phyloP scores from a whole-genome alignment of 2,329 filamentous ascomycete species.

The Chrysoporthe deuterocubensis region DNA sequence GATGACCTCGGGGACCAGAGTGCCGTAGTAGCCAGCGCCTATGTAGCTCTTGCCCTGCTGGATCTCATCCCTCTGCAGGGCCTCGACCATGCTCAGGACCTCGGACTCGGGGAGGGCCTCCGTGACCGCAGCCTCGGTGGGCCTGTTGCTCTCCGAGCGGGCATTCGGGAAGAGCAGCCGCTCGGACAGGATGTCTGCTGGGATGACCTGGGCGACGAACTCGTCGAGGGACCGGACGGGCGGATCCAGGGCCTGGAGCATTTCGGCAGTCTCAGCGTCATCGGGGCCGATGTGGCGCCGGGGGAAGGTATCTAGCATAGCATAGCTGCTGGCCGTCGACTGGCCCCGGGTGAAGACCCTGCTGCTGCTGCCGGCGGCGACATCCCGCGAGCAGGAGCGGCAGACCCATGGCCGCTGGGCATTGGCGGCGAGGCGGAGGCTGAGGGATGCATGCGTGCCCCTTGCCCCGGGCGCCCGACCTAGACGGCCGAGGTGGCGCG shows the following conservation, averaged over 20 bases:
- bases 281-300: constrained; percentile 87
- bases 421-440: constrained; percentile 26
- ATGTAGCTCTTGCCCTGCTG: constrained; percentile 69
- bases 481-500: constrained; percentile 29
- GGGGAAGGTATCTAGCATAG: constrained; percentile 67
- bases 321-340: constrained; percentile 32
- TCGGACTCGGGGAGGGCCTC: constrained; percentile 63
- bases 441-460: constrained; percentile 18
- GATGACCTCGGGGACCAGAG: constrained; percentile 86
- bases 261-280: constrained; percentile 68
- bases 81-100: constrained; percentile 50
- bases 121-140: constrained; percentile 37
- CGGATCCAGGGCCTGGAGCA: constrained; percentile 80
- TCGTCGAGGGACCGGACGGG: constrained; percentile 75
- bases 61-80: constrained; percentile 41
- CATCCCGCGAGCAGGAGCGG: constrained; percentile 23
- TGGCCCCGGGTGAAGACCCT: constrained; percentile 30
- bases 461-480: constrained; percentile 18
- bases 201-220: constrained; percentile 84
- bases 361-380: constrained; percentile 19
- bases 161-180: constrained; percentile 63
- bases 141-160: constrained; percentile 44
- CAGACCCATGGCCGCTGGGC: constrained; percentile 28
- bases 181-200: constrained; percentile 74
- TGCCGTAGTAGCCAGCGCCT: constrained; percentile 85